Percentiles rank a stretch among this genome's conserved stretches.
phyloP scores from a whole-genome alignment of 1,284 basidiomycete genomes.

The Moesziomyces antarcticus region DNA sequence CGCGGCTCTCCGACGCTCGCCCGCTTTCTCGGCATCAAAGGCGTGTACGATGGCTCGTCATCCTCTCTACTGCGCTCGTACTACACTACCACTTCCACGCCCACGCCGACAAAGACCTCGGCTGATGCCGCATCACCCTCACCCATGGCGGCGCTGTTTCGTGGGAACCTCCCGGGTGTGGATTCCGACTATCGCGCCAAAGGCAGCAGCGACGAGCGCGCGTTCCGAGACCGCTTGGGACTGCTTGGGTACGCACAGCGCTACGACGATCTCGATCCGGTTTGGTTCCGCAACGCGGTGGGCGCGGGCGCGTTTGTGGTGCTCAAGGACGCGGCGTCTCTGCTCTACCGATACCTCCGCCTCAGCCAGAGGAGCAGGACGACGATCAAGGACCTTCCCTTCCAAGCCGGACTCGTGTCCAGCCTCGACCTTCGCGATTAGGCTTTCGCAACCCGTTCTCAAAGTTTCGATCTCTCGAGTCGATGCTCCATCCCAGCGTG shows the following conservation, averaged over 20 bases:
- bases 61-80: constrained; percentile 21
- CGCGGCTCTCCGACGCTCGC: constrained; percentile 26
- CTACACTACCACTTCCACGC: constrained; percentile 33
- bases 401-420: constrained; percentile 45
- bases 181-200: constrained; percentile 6
- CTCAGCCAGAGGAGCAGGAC: constrained; percentile 46
- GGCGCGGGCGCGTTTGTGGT: constrained; percentile 59
- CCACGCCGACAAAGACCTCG: constrained; percentile 2
- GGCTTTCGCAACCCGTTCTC: not conserved
- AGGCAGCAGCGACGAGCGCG: not conserved
- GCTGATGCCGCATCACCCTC: constrained; percentile 9
- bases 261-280: constrained; percentile 59
- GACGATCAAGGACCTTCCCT: constrained; percentile 55
- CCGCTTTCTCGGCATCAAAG: constrained; percentile 42
- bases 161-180: constrained; percentile 22
- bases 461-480: not conserved
- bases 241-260: constrained; percentile 13
- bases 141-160: constrained; percentile 31
- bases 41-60: constrained; percentile 3
- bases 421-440: constrained; percentile 43
- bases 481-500: not conserved
- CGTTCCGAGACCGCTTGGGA: constrained; percentile 17
- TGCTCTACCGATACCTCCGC: constrained; percentile 52
- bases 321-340: constrained; percentile 48
- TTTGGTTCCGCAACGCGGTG: constrained; percentile 62